Evolutionary conservation across 192 early-diverging fungal genomes (phyloP), one percentile per base, ranked within the genome.

Genomic region (Umbelopsis ramanniana): DNA sequence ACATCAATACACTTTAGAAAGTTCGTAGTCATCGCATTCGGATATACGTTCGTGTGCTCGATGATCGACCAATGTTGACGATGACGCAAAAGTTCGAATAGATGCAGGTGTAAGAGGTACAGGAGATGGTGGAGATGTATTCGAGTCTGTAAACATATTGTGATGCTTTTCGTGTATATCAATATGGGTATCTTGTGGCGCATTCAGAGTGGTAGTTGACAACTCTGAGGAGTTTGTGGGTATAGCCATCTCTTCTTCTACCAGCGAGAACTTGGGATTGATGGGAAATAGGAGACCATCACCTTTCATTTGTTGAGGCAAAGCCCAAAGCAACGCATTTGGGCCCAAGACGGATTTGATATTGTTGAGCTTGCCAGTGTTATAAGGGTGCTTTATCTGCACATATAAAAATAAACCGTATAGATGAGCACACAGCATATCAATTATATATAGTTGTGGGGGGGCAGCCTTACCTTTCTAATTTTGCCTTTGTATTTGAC

Each of bases 351-450:
- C 88, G 14, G 83, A 70, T 68, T 86, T 81, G 35, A 96, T 74
- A 72, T 98, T 98, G 45, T 78, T 81, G 72, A 90, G 66, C 7
- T 84, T 68, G 7, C 95, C 97, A 33, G 94, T 75, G 76, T 97
- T 89, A 78, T 96, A 98, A 3, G 97, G 95, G 75, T 90, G 95
- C 52, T 80, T 80, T 14, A 82, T 74, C 84, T 87, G 35, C 12
- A 29, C 22, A 24, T n/a, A 60, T 8, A 53, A 67, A 29, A 29
- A 29, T 43, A 46, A 52, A 8, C 4, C 23, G 46, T 23, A 48
- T 17, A 19, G 47, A 6, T 9, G 50, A 23, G 11, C 37, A 40
- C 40, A n/a, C n/a, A n/a, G n/a, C n/a, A n/a, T n/a, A 15, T 45
- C 29, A 29, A 29, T 14, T 54, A 22, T 55, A 15, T 24, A 54